Conservation (phyloP, 306 rosid species). For the Begonia masoniana region DNA sequence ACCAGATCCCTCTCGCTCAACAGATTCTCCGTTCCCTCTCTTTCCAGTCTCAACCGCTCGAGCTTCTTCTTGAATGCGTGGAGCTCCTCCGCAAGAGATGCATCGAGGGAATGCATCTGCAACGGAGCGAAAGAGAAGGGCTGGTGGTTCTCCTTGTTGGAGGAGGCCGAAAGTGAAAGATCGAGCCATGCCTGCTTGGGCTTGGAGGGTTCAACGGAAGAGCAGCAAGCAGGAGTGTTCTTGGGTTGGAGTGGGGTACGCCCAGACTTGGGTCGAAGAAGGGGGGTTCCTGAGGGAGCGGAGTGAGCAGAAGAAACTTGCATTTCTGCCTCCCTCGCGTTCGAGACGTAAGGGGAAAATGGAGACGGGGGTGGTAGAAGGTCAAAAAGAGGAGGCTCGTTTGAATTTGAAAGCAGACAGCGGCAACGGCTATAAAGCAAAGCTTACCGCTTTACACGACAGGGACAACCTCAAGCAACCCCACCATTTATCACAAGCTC, state of each 20-base stretch:
- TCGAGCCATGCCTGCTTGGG: conserved; percentile 18
- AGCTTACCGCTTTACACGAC: no score
- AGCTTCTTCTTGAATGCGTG: conserved; percentile 56
- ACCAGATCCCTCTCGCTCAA: conserved; percentile 39
- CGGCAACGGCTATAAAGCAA: conserved; percentile 63
- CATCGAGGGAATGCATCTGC: conserved; percentile 26
- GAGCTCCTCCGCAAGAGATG: conserved; percentile 80
- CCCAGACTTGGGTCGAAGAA: conserved; percentile 38
- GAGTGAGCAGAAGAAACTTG: conserved; percentile 16
- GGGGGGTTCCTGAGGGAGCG: conserved; percentile 21
- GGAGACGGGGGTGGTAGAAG: neutral
- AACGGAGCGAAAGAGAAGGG: conserved; percentile 4
- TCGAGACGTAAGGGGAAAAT: neutral
- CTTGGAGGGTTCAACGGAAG: conserved; percentile 3
- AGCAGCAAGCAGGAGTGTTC: conserved; percentile 25
- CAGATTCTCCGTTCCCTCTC: conserved; percentile 50
- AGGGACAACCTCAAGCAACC: no score
- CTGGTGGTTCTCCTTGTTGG: conserved; percentile 43
- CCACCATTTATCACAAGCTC: no score
- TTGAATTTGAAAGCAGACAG: conserved; percentile 63
- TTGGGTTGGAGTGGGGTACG: conserved; percentile 66
- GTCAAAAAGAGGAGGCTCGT: conserved; percentile 5
- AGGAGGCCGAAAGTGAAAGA: conserved; percentile 12
- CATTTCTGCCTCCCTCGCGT: conserved; percentile 10
- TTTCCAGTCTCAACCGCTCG: conserved; percentile 48